phyloP scores from a whole-genome alignment of 306 rosid genomes.

The Ceratonia siliqua region DNA sequence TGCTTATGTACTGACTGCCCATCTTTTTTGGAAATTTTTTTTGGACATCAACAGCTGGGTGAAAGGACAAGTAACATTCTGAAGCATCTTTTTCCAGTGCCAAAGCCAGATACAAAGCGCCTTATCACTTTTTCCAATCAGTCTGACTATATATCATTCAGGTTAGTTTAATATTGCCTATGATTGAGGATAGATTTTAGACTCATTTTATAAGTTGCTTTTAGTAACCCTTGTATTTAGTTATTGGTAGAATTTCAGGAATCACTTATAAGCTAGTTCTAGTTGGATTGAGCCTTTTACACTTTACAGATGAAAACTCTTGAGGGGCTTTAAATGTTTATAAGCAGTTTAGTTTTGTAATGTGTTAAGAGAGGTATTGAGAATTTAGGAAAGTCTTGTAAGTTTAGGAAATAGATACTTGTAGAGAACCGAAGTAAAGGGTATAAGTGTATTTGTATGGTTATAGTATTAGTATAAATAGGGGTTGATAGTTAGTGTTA shows the following conservation, averaged over 20 bases:
- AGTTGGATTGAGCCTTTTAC: neutral
- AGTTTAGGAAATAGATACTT: no score
- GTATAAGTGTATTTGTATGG: no score
- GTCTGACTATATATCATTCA: slow-evolving; percentile 84
- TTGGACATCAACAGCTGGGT: slow-evolving; percentile 65
- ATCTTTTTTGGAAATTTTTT: slow-evolving; percentile 25
- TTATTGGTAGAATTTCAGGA: neutral
- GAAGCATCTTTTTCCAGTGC: slow-evolving; percentile 86
- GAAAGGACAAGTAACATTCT: slow-evolving; percentile 81
- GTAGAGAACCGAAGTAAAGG: no score
- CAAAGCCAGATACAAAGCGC: slow-evolving; percentile 91
- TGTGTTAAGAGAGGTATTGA: neutral
- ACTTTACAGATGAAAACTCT: neutral
- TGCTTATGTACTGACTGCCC: slow-evolving; percentile 25
- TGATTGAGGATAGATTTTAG: neutral
- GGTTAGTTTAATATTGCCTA: slow-evolving; percentile 50
- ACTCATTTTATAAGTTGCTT: neutral
- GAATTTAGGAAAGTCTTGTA: no score
- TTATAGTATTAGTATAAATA: no score
- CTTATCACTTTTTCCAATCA: slow-evolving; percentile 77
- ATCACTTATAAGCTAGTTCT: neutral
- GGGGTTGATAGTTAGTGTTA: no score
- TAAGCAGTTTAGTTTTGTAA: neutral
- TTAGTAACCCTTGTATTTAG: neutral
- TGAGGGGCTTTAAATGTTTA: neutral